A percentile compares a stretch with the other conserved stretches of the same genome.
These are phyloP conservation scores for Colletotrichum ledebouriae DNA, from an alignment of 2,329 filamentous ascomycete species.

Conservation along the genomic window DNA sequence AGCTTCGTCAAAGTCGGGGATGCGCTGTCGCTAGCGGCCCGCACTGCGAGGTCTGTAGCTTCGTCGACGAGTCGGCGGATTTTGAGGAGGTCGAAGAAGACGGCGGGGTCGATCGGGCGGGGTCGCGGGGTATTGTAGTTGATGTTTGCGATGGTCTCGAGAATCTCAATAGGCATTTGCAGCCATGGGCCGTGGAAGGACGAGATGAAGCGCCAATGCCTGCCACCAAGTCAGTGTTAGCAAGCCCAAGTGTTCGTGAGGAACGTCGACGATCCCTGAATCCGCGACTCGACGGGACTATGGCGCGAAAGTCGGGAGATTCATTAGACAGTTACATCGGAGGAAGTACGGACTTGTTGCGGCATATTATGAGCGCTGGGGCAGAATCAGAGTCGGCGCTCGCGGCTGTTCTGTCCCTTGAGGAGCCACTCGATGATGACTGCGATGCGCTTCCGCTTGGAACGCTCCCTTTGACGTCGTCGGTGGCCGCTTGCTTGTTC, in stretches of 20 bases:
- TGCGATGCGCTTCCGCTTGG: conserved; percentile 35
- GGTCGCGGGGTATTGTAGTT: conserved; percentile 84
- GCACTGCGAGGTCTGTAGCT: conserved; percentile 81
- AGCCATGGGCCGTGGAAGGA: conserved; percentile 89
- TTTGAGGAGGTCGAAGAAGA: conserved; percentile 88
- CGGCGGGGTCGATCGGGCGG: conserved; percentile 81
- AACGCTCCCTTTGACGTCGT: conserved; percentile 46
- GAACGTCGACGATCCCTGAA: neutral
- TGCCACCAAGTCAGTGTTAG: conserved; percentile 52
- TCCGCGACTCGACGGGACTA: neutral
- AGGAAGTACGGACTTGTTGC: conserved; percentile 72
- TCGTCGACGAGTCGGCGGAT: conserved; percentile 85
- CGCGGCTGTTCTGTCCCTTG: conserved; percentile 43
- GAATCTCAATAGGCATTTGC: conserved; percentile 81
- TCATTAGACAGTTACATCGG: conserved; percentile 11
- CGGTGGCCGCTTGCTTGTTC: conserved; percentile 55
- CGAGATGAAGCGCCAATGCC: conserved; percentile 88
- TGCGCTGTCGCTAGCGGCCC: conserved; percentile 80
- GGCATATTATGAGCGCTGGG: conserved; percentile 71
- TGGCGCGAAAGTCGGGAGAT: neutral
- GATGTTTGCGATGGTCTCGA: conserved; percentile 82
- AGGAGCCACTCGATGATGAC: conserved; percentile 18
- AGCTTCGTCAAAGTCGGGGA: conserved; percentile 72
- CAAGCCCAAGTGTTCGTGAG: conserved; percentile 13
- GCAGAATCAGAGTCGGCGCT: conserved; percentile 52